Base-by-base conservation (phyloP, 2,329 filamentous ascomycete genomes). In the Aspergillus hiratsukae region DNA sequence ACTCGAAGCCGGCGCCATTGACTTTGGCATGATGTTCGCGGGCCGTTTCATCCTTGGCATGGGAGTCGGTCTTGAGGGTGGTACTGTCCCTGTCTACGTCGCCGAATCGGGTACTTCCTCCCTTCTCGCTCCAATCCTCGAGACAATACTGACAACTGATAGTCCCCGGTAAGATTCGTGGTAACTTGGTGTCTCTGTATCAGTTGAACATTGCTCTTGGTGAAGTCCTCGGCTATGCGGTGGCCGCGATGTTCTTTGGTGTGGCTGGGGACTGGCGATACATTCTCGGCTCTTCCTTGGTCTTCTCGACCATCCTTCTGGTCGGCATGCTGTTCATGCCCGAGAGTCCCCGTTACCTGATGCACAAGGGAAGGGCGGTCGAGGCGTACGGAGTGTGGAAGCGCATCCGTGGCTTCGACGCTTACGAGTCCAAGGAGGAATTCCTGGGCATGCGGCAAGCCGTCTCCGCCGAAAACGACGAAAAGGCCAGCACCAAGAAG, bases 151-250 rank as follows among this genome's bases (percentile, higher is more conserved):
- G 23, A 23, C 23, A 23, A 23, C 84, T 19, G 9, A 27, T 43
- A 65, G 87, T 89, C 46, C 85, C 87, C 64, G 79, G 83, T 31
- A 80, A 78, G 57, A 79, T 88, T 25, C 83, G 87, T 64, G 87
- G 87, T 62, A 90, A 90, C 69, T 73, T 90, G 51, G 87, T 90
- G 1, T 89, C 86, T 0, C 76, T 90, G 0, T 90, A 90, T 69
- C 88, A 90, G 67, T 83, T 90, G 72, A 89, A 88, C 73, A 90
- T 90, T 65, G 88, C 88, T 0, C 78, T 90, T 0, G 87, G 87
- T 28, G 87, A 90, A 64, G 87, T 90, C 2, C 76, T 90, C 1
- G 88, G 87, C 2, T 90, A 90, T 58, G 87, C 85, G 4, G 82
- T 90, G 1, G 87, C 85, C 0, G 87, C 87, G 49, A 89, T 90